Evolutionary conservation across 2,329 filamentous ascomycete genomes (phyloP).

Genomic region (Pseudogymnoascus sp.): DNA sequence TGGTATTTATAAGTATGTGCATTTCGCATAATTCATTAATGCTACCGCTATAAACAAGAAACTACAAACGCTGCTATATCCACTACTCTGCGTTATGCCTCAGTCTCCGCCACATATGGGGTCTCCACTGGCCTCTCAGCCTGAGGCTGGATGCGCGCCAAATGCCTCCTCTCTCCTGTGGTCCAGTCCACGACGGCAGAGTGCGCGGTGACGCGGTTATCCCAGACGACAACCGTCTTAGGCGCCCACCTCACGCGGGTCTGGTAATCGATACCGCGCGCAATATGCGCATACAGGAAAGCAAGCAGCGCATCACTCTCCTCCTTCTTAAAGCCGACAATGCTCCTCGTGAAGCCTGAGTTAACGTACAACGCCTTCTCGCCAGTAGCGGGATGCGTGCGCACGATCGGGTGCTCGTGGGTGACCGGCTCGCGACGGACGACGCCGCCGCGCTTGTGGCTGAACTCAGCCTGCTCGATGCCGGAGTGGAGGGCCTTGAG

Average conservation of each 20-base stretch:
- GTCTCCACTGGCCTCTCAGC: slow-evolving; percentile 71
- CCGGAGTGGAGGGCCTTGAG: slow-evolving; percentile 76
- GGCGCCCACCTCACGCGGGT: slow-evolving; percentile 66
- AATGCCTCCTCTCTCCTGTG: slow-evolving; percentile 64
- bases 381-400: slow-evolving; percentile 74
- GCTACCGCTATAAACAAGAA: slow-evolving; percentile 43
- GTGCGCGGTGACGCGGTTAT: slow-evolving; percentile 74
- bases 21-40: slow-evolving; percentile 8
- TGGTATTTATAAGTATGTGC: slow-evolving; percentile 4
- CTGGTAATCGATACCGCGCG: slow-evolving; percentile 62
- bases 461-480: slow-evolving; percentile 69
- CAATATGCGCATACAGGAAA: slow-evolving; percentile 67
- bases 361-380: slow-evolving; percentile 82
- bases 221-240: slow-evolving; percentile 73
- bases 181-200: slow-evolving; percentile 74
- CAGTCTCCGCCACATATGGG: slow-evolving; percentile 31
- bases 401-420: slow-evolving; percentile 67
- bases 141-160: slow-evolving; percentile 75
- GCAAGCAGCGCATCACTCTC: slow-evolving; percentile 69
- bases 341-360: slow-evolving; percentile 65
- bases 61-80: slow-evolving; percentile 70
- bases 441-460: slow-evolving; percentile 59
- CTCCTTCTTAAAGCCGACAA: slow-evolving; percentile 77
- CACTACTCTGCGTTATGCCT: slow-evolving; percentile 42
- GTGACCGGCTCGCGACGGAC: slow-evolving; percentile 69